Evolutionary conservation across 805 yeast genomes (phyloP), one percentile per base, ranked within the genome.

Genomic region (Yamadazyma scolyti): DNA sequence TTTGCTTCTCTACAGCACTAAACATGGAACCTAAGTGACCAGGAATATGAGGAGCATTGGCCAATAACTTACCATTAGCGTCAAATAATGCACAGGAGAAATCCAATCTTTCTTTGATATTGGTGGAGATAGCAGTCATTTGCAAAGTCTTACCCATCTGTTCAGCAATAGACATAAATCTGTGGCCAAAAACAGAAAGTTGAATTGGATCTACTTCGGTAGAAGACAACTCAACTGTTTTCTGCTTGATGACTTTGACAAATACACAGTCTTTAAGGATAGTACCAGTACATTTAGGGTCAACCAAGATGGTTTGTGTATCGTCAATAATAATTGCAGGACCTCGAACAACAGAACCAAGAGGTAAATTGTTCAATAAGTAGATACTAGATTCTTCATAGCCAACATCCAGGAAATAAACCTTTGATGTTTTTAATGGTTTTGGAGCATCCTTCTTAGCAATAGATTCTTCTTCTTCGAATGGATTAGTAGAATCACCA

Each of bases 401-500:
- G 12, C 58, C 60, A 1, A 21, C 27, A 9, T 42, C 42, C 27
- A 55, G 56, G 36, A 56, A 58, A 41, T 44, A 58, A 16, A 56
- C 24, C 11, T 18, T 11, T 8, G 27, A 11, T 9, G 16, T 12
- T 7, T 24, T 24, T 14, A 13, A 10, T 10, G 27, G 16, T 6
- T 18, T n/a, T 10, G 30, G 24, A 27, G 30, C 16, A 12, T 13
- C 19, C n/a, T 12, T 5, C 15, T 27, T 27, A 10, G n/a, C 11
- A 20, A 15, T 40, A 20, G 20, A 39, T 14, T 43, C 40, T n/a
- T 65, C 51, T 9, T 54, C 55, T 13, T 52, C 54, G 17, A 78
- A 47, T 36, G 82, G 84, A 33, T 65, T 68, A 40, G 76, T 82
- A 20, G 73, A 64, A 8, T 47, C 34, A 17, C 68, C 55, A 6